Evolutionary conservation across 2,329 filamentous ascomycete species (phyloP).

Genomic region (Monosporascus ibericus): DNA sequence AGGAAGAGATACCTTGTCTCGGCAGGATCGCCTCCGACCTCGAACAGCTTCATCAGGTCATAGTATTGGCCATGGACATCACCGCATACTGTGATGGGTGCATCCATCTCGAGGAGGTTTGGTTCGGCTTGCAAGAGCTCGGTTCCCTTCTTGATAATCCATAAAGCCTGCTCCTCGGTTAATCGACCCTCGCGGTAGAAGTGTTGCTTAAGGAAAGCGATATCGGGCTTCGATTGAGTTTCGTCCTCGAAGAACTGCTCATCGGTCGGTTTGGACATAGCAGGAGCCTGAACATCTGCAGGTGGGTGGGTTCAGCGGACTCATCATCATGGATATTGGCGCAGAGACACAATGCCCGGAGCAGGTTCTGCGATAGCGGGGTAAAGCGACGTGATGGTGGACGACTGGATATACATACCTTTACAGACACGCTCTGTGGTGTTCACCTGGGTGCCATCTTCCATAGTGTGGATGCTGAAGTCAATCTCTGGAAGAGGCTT

Average conservation of each 20-base stretch:
- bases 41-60: conserved; percentile 98
- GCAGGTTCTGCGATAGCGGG: conserved; percentile 10
- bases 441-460: conserved; percentile 92
- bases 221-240: conserved; percentile 81
- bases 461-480: conserved; percentile 97
- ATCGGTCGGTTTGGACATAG: conserved; percentile 85
- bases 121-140: conserved; percentile 85
- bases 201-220: conserved; percentile 94
- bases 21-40: conserved; percentile 92
- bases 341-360: not conserved
- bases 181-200: conserved; percentile 96
- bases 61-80: conserved; percentile 99
- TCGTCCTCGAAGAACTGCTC: conserved; percentile 91
- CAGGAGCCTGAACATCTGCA: conserved; percentile 93
- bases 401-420: conserved; percentile 53
- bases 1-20: conserved; percentile 97
- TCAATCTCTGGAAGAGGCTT: conserved; percentile 95
- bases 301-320: conserved; percentile 16
- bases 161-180: conserved; percentile 95
- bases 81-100: conserved; percentile 95
- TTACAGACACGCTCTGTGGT: conserved; percentile 96
- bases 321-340: conserved; percentile 10
- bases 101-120: conserved; percentile 98
- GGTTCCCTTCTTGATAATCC: conserved; percentile 84
- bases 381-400: conserved; percentile 7